phyloP scores from a whole-genome alignment of 805 yeast genomes.

The Hanseniaspora taiwanica region DNA sequence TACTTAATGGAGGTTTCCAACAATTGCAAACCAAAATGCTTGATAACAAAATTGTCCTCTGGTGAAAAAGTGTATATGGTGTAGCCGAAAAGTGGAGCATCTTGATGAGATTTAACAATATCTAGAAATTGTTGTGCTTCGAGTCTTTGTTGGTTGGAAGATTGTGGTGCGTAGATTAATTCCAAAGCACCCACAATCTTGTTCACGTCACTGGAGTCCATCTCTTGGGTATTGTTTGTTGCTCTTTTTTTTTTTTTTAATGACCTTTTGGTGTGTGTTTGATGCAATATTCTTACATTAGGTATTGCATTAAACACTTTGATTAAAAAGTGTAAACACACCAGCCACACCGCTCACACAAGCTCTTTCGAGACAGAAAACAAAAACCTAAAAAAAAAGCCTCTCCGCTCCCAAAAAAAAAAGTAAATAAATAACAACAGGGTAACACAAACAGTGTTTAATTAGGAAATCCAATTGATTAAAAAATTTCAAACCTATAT shows the following conservation, averaged over 20 bases:
- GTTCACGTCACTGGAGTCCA: slow-evolving; percentile 55
- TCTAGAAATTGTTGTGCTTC: slow-evolving; percentile 61
- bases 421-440: no score
- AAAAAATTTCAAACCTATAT: no score
- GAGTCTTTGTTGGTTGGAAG: slow-evolving; percentile 43
- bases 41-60: slow-evolving; percentile 51
- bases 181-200: slow-evolving; percentile 72
- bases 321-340: background rate
- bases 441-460: no score
- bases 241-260: slow-evolving; percentile 1
- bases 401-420: no score
- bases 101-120: slow-evolving; percentile 58
- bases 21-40: slow-evolving; percentile 82
- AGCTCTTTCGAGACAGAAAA: no score
- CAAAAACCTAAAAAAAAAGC: no score
- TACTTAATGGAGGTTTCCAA: slow-evolving; percentile 52
- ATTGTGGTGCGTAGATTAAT: slow-evolving; percentile 52
- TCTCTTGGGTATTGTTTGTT: slow-evolving; percentile 18
- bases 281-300: background rate
- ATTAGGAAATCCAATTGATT: no score
- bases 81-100: slow-evolving; percentile 70
- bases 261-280: background rate
- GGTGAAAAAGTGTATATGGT: slow-evolving; percentile 64
- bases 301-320: background rate
- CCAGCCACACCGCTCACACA: no score